Evolutionary conservation across 441 rosid genomes (phyloP).

Genomic region (Adansonia grandidieri): DNA sequence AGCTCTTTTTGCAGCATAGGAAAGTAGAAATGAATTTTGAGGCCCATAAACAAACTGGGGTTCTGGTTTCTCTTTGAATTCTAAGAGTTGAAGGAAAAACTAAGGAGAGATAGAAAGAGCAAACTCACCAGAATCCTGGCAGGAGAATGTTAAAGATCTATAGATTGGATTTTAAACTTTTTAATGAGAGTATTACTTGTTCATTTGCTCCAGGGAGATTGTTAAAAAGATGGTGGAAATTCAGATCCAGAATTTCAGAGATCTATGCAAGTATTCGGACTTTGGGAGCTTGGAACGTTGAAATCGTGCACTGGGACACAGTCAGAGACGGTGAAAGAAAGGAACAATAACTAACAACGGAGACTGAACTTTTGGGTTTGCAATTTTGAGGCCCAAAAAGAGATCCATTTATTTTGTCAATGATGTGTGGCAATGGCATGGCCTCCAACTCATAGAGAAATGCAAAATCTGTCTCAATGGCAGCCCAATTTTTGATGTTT

Average conservation of each 20-base stretch:
- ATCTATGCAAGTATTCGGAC: background rate
- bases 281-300: background rate
- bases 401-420: background rate
- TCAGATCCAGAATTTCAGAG: conserved; percentile 23
- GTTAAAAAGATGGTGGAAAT: background rate
- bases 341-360: background rate
- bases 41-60: background rate
- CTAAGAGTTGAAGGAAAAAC: background rate
- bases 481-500: background rate
- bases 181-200: background rate
- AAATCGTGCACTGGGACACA: background rate
- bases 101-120: background rate
- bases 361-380: background rate
- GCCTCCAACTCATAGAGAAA: background rate
- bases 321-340: background rate
- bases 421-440: background rate
- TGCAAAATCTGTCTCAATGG: background rate
- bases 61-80: background rate
- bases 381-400: background rate
- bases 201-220: background rate
- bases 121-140: conserved; percentile 12
- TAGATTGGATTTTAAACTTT: background rate
- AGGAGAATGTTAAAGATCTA: conserved; percentile 14
- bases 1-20: conserved; percentile 16
- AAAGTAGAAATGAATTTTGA: background rate